phyloP scores from a whole-genome alignment of 1,139 yeast genomes.

The Blastobotrys elegans region DNA sequence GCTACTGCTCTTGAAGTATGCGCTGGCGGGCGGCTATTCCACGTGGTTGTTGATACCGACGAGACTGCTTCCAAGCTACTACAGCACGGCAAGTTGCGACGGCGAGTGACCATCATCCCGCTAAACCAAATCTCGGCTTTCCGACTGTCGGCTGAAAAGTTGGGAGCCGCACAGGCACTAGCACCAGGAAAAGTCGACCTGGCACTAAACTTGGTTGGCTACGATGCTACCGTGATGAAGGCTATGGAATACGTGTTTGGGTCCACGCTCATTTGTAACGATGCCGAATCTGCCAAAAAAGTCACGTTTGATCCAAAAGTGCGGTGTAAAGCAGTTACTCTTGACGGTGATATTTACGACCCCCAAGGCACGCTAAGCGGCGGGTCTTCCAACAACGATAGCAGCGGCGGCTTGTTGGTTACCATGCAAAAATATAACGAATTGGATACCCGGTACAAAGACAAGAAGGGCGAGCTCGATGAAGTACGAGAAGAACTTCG shows the following conservation, averaged over 20 bases:
- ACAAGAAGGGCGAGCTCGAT: conserved; percentile 40
- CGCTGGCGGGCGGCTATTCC: conserved; percentile 88
- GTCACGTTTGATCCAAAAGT: conserved; percentile 84
- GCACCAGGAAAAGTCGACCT: conserved; percentile 85
- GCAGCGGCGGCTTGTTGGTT: conserved; percentile 47
- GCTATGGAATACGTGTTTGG: conserved; percentile 97
- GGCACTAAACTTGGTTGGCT: conserved; percentile 76
- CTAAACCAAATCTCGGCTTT: conserved; percentile 73
- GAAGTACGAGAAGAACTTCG: conserved; percentile 41
- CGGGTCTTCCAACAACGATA: conserved; percentile 60
- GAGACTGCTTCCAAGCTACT: conserved; percentile 76
- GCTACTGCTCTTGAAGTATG: conserved; percentile 88
- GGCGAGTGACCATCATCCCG: conserved; percentile 89
- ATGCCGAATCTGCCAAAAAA: conserved; percentile 80
- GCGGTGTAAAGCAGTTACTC: conserved; percentile 79
- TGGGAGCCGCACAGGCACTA: conserved; percentile 52
- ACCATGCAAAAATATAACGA: conserved; percentile 65
- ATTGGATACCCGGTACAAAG: conserved; percentile 41
- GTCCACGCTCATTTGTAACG: conserved; percentile 74
- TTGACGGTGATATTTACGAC: conserved; percentile 92
- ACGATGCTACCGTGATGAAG: conserved; percentile 58
- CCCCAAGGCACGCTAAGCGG: conserved; percentile 96
- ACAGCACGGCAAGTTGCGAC: conserved; percentile 69
- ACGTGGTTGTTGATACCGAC: conserved; percentile 87
- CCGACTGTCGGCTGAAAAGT: conserved; percentile 30